These are phyloP conservation scores for Tuber magnatum DNA, from an alignment of 495 filamentous ascomycete species.

Conservation along the genomic window DNA sequence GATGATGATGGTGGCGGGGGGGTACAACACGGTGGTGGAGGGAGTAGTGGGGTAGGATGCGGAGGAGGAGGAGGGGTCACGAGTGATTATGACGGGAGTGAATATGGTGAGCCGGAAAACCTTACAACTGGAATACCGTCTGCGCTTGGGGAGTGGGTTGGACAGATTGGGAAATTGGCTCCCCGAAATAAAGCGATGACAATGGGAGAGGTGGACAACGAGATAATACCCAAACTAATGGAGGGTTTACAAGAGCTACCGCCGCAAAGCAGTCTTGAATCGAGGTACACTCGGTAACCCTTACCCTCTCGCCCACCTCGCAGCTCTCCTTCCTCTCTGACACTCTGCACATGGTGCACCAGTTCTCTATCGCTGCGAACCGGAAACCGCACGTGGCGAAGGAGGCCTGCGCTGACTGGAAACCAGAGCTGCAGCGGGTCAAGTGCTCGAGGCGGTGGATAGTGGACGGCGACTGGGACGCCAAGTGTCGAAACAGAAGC, in stretches of 20 bases:
- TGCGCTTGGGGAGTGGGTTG: slow-evolving; percentile 38
- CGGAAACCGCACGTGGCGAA: slow-evolving; percentile 65
- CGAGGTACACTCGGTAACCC: no score
- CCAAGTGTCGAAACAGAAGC: slow-evolving; percentile 63
- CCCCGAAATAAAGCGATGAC: slow-evolving; percentile 21
- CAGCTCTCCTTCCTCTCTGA: no score
- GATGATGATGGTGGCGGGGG: neutral
- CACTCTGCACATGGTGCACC: no score
- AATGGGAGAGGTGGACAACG: slow-evolving; percentile 28
- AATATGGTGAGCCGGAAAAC: slow-evolving; percentile 49
- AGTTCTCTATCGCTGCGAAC: slow-evolving; percentile 68
- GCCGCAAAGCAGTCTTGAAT: no score
- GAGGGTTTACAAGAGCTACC: slow-evolving; percentile 69
- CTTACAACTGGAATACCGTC: slow-evolving; percentile 22
- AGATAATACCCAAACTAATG: slow-evolving; percentile 47
- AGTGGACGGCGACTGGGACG: slow-evolving; percentile 70
- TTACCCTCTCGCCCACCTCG: no score
- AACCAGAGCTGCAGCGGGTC: slow-evolving; percentile 67
- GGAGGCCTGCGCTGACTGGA: slow-evolving; percentile 74
- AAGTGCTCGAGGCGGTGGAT: slow-evolving; percentile 79
- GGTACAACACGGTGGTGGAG: neutral
- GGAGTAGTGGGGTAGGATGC: neutral
- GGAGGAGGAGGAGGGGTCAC: slow-evolving; percentile 37
- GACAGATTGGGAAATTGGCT: slow-evolving; percentile 38
- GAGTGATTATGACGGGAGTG: slow-evolving; percentile 56